phyloP scores from a whole-genome alignment of 1,284 basidiomycete species.

The Ceratobasidium sp. region DNA sequence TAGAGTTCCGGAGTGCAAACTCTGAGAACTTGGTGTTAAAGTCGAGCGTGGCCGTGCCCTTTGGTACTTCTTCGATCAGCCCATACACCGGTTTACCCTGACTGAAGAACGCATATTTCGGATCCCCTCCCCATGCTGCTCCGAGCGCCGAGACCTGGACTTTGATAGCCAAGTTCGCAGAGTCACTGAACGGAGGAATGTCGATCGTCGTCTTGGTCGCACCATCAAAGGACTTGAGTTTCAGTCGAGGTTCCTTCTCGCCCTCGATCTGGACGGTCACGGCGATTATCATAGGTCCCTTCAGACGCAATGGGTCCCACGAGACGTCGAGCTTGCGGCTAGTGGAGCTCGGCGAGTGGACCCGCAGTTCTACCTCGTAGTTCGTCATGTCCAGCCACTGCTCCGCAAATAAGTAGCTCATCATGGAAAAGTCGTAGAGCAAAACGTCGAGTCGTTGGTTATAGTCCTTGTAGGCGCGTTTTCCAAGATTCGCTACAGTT shows the following conservation, averaged over 20 bases:
- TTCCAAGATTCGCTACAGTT: too few species aligned
- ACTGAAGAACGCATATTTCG: not conserved
- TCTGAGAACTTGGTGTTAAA: not conserved
- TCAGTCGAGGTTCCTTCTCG: too few species aligned
- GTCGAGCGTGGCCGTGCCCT: not conserved
- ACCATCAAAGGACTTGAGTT: too few species aligned
- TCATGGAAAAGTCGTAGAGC: conserved; percentile 12
- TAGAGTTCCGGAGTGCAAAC: not conserved
- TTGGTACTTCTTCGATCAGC: too few species aligned
- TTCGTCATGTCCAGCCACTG: conserved; percentile 14
- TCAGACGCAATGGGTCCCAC: too few species aligned
- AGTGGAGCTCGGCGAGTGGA: not conserved
- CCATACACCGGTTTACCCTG: not conserved
- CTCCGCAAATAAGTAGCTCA: not conserved
- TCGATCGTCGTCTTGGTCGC: not conserved
- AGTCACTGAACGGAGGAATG: not conserved
- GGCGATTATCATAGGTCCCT: too few species aligned
- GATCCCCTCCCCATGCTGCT: not conserved
- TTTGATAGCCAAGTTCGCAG: not conserved
- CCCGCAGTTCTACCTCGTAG: not conserved
- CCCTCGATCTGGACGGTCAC: too few species aligned
- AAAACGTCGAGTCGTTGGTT: not conserved
- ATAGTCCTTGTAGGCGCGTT: too few species aligned
- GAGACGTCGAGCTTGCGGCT: not conserved
- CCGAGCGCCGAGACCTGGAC: not conserved